phyloP scores from a whole-genome alignment of 495 filamentous ascomycete genomes.

The Trichoderma erinaceum region DNA sequence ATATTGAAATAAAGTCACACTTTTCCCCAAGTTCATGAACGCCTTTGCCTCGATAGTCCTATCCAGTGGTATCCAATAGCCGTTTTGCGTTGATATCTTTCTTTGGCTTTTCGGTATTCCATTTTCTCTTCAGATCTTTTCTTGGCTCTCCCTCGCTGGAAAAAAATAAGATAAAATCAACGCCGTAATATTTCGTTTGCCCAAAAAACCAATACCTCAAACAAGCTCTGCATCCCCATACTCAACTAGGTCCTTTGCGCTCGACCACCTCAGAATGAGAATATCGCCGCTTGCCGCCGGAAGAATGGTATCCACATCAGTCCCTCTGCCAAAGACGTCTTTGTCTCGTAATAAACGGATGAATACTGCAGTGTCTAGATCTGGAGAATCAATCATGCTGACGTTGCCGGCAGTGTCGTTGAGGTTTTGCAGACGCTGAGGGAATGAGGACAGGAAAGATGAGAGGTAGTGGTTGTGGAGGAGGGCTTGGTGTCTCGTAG shows the following conservation, averaged over 20 bases:
- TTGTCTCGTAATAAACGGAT: conserved; percentile 61
- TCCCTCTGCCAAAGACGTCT: conserved; percentile 51
- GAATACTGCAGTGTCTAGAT: conserved; percentile 76
- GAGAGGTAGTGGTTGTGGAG: conserved; percentile 74
- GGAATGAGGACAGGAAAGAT: conserved; percentile 78
- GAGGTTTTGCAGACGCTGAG: conserved; percentile 64
- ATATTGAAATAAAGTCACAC: too few relatives aligned
- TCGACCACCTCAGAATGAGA: conserved; percentile 81
- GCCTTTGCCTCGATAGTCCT: conserved; percentile 3
- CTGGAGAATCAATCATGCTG: conserved; percentile 86
- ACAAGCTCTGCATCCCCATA: conserved; percentile 78
- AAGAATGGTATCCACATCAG: conserved; percentile 50
- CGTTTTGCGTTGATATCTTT: conserved; percentile 22
- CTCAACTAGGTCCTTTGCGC: conserved; percentile 63
- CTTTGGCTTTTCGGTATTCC: conserved; percentile 22
- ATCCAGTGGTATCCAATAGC: conserved; percentile 29
- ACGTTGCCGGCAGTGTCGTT: conserved; percentile 87
- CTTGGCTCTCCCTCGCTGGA: neutral
- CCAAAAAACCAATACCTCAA: conserved; percentile 37
- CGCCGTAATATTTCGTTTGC: neutral
- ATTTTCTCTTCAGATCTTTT: neutral
- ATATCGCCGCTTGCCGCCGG: conserved; percentile 75
- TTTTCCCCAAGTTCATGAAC: too few relatives aligned
- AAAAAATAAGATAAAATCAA: neutral
- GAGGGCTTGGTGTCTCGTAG: conserved; percentile 72